These are phyloP conservation scores for Polytrichum commune DNA, from an alignment of 225 moss, liverwort and hornwort species.

Conservation along the genomic window DNA sequence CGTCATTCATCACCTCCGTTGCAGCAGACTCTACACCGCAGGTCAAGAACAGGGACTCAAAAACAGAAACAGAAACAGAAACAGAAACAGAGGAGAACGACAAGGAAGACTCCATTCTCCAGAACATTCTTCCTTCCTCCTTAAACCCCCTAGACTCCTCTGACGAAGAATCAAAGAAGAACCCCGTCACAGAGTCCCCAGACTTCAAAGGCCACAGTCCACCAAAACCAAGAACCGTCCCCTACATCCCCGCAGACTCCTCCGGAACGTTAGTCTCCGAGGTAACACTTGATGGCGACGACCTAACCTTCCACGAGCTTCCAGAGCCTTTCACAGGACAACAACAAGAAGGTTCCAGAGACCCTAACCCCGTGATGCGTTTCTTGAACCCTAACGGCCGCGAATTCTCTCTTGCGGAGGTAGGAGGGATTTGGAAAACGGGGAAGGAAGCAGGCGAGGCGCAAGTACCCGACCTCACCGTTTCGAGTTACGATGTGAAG, in stretches of 20 bases:
- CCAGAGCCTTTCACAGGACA: not conserved
- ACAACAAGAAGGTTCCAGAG: slow-evolving; percentile 9
- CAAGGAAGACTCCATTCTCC: not conserved
- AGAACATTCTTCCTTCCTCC: not conserved
- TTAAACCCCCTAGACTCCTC: not conserved
- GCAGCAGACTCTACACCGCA: no score
- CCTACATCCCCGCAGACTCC: slow-evolving; percentile 24
- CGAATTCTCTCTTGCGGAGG: slow-evolving; percentile 31
- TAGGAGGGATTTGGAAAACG: slow-evolving; percentile 32
- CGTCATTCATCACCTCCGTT: no score
- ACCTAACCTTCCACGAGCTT: slow-evolving; percentile 23
- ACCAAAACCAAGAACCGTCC: slow-evolving; percentile 10
- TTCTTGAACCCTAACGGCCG: slow-evolving; percentile 20
- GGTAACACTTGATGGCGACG: slow-evolving; percentile 24
- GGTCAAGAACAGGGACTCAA: not conserved
- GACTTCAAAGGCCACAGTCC: slow-evolving; percentile 1
- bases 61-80: not conserved
- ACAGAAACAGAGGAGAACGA: not conserved
- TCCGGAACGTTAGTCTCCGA: slow-evolving; percentile 23
- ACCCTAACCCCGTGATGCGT: slow-evolving; percentile 14
- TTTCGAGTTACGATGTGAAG: slow-evolving; percentile 37
- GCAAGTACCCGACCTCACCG: slow-evolving; percentile 21
- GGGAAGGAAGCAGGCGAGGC: slow-evolving; percentile 24
- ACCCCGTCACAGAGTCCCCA: not conserved
- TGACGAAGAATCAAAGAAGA: not conserved